Base-by-base conservation (phyloP, 352 stramenopile species). In the Phytophthora quininea region DNA sequence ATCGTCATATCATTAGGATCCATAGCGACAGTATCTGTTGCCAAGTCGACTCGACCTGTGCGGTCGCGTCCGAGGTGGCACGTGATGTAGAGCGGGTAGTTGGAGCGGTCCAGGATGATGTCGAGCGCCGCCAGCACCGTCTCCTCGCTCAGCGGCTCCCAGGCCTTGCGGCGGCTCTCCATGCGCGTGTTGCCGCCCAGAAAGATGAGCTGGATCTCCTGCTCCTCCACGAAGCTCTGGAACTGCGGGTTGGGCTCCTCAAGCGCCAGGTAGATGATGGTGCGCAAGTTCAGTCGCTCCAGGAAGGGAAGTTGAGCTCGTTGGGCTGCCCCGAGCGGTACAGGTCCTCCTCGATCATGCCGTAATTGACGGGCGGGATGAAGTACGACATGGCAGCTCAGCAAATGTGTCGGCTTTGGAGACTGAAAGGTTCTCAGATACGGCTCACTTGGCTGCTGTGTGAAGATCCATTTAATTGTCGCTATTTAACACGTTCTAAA, bases 291-390 rank as follows among this genome's bases (percentile, higher is more conserved):
- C 32, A 98, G 73, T 15, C 90, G 86, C 76, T 98, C 92, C 8
- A 98, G 75, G 64, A 97, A 98, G 19, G 91, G 90, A 64, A 97
- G 69, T 97, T 98, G 54, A 98, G 88, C 74, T 98, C 92, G 58
- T 92, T 97, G 10, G 92, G 91, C 64, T 96, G 86, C 6, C 86
- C 91, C 6, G 87, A 97, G 40, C 92, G 87, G 67, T 98, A 97
- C 29, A 98, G 68, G 54, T 96, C 90, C 66, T 97, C 90, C 55
- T 97, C 89, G 42, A 98, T 90, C 83, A 97, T 95, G 64, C 90
- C 90, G 73, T 97, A 98, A 75, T 97, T 98, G 48, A 97, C 87
- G 1, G 92, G 92, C 42, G 92, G 92, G 67, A 98, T 97, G 75
- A 96, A 95, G 71, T 95, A 95, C 59, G 89, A 93, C 90, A 97